Evolutionary conservation across 192 early-diverging fungal genomes (phyloP).

Genomic region (Gaertneriomyces sp.): DNA sequence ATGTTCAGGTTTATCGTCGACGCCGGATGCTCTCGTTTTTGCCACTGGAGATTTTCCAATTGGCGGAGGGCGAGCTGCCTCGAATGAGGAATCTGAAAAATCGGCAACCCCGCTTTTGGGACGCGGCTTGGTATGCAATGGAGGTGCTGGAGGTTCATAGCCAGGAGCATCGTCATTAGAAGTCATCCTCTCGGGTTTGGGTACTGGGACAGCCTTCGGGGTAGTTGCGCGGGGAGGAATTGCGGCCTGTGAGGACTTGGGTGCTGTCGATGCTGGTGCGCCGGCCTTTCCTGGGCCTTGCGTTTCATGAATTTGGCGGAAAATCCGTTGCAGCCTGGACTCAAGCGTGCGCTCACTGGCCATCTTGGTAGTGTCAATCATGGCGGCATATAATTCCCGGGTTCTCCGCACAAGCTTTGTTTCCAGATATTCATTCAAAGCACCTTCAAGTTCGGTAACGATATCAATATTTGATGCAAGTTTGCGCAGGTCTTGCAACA

Average conservation of each 20-base stretch:
- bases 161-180: not conserved
- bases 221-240: not conserved
- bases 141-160: not conserved
- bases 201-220: not conserved
- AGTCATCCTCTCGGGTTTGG: not conserved
- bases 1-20: conserved; percentile 1
- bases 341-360: conserved; percentile 8
- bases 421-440: conserved; percentile 15
- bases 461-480: conserved; percentile 1
- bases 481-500: not conserved
- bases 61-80: conserved; percentile 16
- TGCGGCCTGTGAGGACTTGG: not conserved
- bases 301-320: not conserved
- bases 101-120: conserved; percentile 16
- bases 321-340: conserved; percentile 4
- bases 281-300: conserved; percentile 3
- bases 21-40: conserved; percentile 5
- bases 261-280: not conserved
- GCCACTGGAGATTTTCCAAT: conserved; percentile 26
- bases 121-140: conserved; percentile 12
- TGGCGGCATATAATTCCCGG: conserved; percentile 8
- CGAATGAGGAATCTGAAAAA: not conserved
- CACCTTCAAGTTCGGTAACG: conserved; percentile 14
- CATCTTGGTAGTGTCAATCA: conserved; percentile 13
- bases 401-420: conserved; percentile 6